Evolutionary conservation across 257 asterid genomes (phyloP).

Genomic region (Ligustrum vulgare): DNA sequence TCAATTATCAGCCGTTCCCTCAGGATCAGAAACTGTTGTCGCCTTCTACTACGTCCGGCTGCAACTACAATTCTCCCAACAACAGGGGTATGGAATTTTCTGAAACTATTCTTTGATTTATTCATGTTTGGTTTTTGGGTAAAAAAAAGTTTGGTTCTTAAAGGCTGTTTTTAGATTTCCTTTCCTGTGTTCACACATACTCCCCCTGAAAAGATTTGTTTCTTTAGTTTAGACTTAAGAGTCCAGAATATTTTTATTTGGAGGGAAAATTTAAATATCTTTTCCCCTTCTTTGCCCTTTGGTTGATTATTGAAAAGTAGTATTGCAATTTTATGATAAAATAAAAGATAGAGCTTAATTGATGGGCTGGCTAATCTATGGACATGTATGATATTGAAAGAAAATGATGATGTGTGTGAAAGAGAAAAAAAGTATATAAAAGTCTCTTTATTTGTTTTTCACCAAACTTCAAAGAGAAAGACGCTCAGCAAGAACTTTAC

Average conservation of each 20-base stretch:
- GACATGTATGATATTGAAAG: no score
- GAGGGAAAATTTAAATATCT: no score
- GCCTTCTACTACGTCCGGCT: constrained; percentile 23
- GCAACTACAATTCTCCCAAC: background rate
- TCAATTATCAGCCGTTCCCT: constrained; percentile 18
- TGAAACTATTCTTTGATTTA: background rate
- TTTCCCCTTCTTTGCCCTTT: background rate
- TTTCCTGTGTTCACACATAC: no score
- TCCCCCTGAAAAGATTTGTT: no score
- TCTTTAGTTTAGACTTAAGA: no score
- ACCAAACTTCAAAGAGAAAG: background rate
- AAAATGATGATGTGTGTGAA: background rate
- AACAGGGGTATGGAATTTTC: constrained; percentile 17
- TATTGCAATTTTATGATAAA: background rate
- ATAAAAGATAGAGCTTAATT: background rate
- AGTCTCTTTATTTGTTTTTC: no score
- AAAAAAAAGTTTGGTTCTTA: background rate
- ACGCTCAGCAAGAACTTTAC: background rate
- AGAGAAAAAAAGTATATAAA: no score
- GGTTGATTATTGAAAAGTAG: background rate
- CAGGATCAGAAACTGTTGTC: constrained; percentile 7
- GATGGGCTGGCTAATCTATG: no score
- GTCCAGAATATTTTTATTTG: no score
- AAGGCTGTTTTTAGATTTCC: background rate
- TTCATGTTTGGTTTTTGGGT: background rate